These are phyloP conservation scores for Vaccinium vitisidaea DNA, from an alignment of 148 eudicot genomes.

Conservation along the genomic window DNA sequence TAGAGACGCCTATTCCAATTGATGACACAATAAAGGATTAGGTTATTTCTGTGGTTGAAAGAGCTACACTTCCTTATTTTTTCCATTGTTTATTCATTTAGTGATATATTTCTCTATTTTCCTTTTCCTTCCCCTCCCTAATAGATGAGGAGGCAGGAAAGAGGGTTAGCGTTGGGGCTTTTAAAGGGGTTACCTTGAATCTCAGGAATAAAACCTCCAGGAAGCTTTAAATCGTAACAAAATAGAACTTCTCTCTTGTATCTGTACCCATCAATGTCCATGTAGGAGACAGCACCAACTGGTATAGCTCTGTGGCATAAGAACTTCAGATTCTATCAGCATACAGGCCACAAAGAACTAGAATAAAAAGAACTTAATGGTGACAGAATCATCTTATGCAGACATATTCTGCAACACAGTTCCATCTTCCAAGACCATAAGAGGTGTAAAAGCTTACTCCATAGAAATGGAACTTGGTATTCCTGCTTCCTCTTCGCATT, in stretches of 20 bases:
- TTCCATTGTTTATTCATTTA: background rate
- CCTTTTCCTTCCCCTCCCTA: background rate
- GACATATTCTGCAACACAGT: background rate
- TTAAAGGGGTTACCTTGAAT: conserved; percentile 51
- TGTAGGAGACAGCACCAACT: conserved; percentile 85
- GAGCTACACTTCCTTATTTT: background rate
- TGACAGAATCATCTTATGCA: background rate
- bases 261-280: conserved; percentile 80
- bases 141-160: background rate
- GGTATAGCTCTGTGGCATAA: conserved; percentile 57
- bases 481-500: conserved; percentile 95
- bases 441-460: conserved; percentile 33
- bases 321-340: conserved; percentile 2
- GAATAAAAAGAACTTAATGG: background rate
- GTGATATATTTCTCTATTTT: conserved; percentile 39
- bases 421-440: conserved; percentile 7
- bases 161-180: background rate
- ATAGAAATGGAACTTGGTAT: conserved; percentile 63
- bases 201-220: conserved; percentile 65
- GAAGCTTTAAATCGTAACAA: conserved; percentile 92
- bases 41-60: background rate
- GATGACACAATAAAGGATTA: background rate
- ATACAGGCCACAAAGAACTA: conserved; percentile 1
- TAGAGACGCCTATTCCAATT: background rate
- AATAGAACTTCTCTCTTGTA: conserved; percentile 89